Base-by-base conservation (phyloP, 2,329 filamentous ascomycete genomes). In the Xylaria sp. region DNA sequence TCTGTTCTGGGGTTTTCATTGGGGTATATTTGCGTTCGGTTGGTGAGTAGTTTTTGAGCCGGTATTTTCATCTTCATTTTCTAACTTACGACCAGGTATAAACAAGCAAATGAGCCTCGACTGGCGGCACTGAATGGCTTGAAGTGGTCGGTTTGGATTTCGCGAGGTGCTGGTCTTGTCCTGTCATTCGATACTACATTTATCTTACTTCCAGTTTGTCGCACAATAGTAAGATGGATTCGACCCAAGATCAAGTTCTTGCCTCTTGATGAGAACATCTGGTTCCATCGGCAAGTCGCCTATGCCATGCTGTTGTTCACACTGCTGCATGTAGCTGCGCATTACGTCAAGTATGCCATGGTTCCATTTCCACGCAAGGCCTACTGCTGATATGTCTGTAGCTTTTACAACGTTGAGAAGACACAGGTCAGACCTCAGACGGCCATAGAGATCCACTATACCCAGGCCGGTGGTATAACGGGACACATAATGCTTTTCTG, bases 401-500 rank as follows among this genome's bases (percentile, higher is more conserved):
- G 90, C 82, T 99, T 99, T 80, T 98, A 89, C 84, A 97, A 97
- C 72, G 91, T 99, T 66, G 95, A 99, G 78, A 86, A 87, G 70
- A 87, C 84, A 0, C 92, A 97, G 75, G 85, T 97, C 57, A 89
- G 95, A 55, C 89, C 90, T 2, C 85, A 91, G 49, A 87, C 88
- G 3, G 95, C 95, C 3, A 78, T 98, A 6, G 84, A 98, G 73
- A 97, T 98, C 67, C 95, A 98, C 78, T 99, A 97, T 76, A 85
- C 87, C 1, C 87, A 97, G 74, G 86, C 93, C 52, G 94, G 92
- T 72, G 95, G 95, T 64, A 91, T 98, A 66, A 99, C 95, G 2
- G 95, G 95, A 6, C 95, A 99, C 78, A 86, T 97, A 66, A 99
- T 99, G 95, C 86, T 98, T 25, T 83, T 99, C n/a, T 98, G 94